These are phyloP conservation scores for Verticillium tricorpus DNA, from an alignment of 2,329 filamentous ascomycete species.

Conservation along the genomic window DNA sequence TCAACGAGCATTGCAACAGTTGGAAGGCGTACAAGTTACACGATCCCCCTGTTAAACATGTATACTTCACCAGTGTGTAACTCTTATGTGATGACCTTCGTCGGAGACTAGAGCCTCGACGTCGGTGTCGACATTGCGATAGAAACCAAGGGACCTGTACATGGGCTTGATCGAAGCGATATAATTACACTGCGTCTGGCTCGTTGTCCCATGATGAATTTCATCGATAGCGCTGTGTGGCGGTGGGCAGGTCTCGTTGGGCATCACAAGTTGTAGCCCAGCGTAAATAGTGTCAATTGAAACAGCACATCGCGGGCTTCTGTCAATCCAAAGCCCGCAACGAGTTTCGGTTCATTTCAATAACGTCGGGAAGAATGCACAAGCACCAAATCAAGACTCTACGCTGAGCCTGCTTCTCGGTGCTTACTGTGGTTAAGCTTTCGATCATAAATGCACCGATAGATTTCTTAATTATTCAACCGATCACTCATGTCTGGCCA, in stretches of 20 bases:
- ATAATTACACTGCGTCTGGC: slow-evolving; percentile 39
- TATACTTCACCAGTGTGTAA: too few species aligned
- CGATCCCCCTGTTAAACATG: too few species aligned
- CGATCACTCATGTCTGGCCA: not conserved
- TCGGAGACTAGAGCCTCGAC: slow-evolving; percentile 30
- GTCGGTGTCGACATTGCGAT: slow-evolving; percentile 33
- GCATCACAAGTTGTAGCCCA: slow-evolving; percentile 49
- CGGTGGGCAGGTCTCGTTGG: slow-evolving; percentile 48
- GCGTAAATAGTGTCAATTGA: slow-evolving; percentile 51
- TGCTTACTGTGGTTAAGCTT: slow-evolving; percentile 14
- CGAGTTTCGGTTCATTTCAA: not conserved
- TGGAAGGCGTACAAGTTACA: too few species aligned
- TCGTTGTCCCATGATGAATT: slow-evolving; percentile 42
- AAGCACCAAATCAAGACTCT: slow-evolving; percentile 32
- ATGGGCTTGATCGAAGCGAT: slow-evolving; percentile 50
- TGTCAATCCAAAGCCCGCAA: too few species aligned
- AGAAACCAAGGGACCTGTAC: slow-evolving; percentile 46
- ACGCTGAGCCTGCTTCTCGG: slow-evolving; percentile 29
- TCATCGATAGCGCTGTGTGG: slow-evolving; percentile 48
- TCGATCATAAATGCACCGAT: too few species aligned
- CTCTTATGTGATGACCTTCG: not conserved
- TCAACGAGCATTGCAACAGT: too few species aligned
- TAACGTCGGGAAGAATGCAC: slow-evolving; percentile 25
- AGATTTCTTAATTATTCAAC: too few species aligned
- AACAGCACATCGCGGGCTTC: slow-evolving; percentile 36